phyloP scores from a whole-genome alignment of 768 basidiomycete species.

The Russula sp. region DNA sequence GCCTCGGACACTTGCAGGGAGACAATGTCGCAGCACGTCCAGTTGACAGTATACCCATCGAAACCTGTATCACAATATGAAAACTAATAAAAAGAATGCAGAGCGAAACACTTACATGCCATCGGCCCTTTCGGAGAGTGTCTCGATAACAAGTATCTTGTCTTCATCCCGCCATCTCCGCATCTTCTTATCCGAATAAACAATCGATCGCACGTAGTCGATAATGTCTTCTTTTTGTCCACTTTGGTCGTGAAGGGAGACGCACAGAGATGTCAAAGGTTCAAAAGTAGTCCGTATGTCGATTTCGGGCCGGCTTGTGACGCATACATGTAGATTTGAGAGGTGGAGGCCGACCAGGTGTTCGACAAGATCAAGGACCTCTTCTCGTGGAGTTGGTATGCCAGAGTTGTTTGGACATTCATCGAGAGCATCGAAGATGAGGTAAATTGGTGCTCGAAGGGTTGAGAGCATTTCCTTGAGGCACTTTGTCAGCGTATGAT shows the following conservation, averaged over 20 bases:
- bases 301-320: background rate
- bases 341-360: background rate
- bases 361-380: background rate
- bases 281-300: background rate
- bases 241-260: constrained; percentile 3
- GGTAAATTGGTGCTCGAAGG: background rate
- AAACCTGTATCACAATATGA: background rate
- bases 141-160: background rate
- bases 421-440: background rate
- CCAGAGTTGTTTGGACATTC: background rate
- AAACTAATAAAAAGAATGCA: background rate
- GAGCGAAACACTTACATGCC: background rate
- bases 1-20: background rate
- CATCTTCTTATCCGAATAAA: constrained; percentile 1
- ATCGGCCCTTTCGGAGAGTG: background rate
- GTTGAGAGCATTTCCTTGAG: background rate
- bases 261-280: background rate
- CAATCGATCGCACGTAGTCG: background rate
- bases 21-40: background rate
- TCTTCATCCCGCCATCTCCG: constrained; percentile 11
- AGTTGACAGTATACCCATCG: background rate
- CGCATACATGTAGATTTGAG: background rate
- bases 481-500: background rate
- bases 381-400: background rate
- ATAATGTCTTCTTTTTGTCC: constrained; percentile 2